These are phyloP conservation scores for Lonicera japonica DNA, from an alignment of 129 eudicot species.

Conservation along the genomic window DNA sequence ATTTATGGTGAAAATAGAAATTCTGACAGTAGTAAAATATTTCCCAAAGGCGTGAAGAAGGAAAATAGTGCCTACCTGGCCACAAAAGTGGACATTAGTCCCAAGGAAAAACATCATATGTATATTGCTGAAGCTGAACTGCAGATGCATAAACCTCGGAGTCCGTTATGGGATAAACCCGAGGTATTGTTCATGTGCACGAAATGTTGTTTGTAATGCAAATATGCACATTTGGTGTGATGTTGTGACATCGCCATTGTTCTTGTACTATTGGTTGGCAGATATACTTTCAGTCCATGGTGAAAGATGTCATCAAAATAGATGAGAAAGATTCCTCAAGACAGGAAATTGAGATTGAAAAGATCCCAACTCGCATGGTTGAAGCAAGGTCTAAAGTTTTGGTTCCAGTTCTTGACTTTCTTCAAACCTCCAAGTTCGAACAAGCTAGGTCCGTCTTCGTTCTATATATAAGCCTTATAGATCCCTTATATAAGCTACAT, in stretches of 20 bases:
- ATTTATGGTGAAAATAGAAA: slow-evolving; percentile 66
- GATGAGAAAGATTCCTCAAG: slow-evolving; percentile 21
- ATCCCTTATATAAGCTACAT: no score
- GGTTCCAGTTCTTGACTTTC: slow-evolving; percentile 60
- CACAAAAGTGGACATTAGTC: slow-evolving; percentile 32
- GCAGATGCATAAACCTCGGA: slow-evolving; percentile 50
- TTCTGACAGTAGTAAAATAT: slow-evolving; percentile 47
- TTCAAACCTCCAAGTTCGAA: slow-evolving; percentile 39
- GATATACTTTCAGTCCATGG: slow-evolving; percentile 36
- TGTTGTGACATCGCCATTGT: background rate
- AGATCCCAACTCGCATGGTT: slow-evolving; percentile 32
- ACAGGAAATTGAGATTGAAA: slow-evolving; percentile 80
- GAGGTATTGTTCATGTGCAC: slow-evolving; percentile 37
- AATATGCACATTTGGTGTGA: background rate
- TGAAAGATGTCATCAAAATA: slow-evolving; percentile 26
- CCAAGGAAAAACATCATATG: slow-evolving; percentile 66
- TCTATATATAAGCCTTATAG: no score
- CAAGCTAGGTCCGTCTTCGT: slow-evolving; percentile 35
- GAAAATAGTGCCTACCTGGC: slow-evolving; percentile 20
- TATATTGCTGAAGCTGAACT: slow-evolving; percentile 75
- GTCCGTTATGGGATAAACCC: slow-evolving; percentile 63
- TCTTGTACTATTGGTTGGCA: slow-evolving; percentile 20
- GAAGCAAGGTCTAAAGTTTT: slow-evolving; percentile 66
- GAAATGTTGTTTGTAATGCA: background rate
- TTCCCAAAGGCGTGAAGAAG: slow-evolving; percentile 49